phyloP scores from a whole-genome alignment of 2,329 filamentous ascomycete species.

The Aspergillus ochraceoroseus region DNA sequence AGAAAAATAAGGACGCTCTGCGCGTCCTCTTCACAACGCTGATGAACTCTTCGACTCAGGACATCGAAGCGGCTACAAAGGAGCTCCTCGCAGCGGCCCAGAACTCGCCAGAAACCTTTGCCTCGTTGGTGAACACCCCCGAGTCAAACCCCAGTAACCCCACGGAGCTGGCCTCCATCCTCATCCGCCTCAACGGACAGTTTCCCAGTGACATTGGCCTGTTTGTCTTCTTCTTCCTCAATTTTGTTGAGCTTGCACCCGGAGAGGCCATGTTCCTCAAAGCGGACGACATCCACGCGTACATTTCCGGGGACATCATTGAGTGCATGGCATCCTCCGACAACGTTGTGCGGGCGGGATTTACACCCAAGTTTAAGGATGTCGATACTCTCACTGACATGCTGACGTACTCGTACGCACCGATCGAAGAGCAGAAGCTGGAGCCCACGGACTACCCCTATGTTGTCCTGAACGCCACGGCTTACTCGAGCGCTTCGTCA shows the following conservation, averaged over 20 bases:
- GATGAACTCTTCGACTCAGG: conserved; percentile 69
- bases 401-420: conserved; percentile 92
- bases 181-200: conserved; percentile 70
- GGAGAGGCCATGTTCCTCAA: conserved; percentile 95
- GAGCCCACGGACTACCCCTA: conserved; percentile 78
- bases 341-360: conserved; percentile 94
- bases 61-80: conserved; percentile 60
- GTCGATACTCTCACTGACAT: conserved; percentile 81
- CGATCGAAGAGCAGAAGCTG: conserved; percentile 95
- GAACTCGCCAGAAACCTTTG: conserved; percentile 66
- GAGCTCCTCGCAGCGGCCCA: conserved; percentile 67
- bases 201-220: conserved; percentile 89
- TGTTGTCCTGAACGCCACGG: conserved; percentile 70
- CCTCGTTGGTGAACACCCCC: conserved; percentile 45
- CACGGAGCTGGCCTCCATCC: conserved; percentile 68
- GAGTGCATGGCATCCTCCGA: conserved; percentile 99
- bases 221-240: conserved; percentile 95
- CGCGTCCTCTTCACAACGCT: conserved; percentile 70
- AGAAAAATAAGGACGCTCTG: conserved; percentile 71
- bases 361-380: conserved; percentile 98
- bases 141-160: conserved; percentile 37
- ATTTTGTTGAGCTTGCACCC: conserved; percentile 80
- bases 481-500: conserved; percentile 71
- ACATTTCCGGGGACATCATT: conserved; percentile 73
- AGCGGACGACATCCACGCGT: conserved; percentile 96